Conservation (phyloP, 805 yeast species). For the Brettanomyces sp. region DNA sequence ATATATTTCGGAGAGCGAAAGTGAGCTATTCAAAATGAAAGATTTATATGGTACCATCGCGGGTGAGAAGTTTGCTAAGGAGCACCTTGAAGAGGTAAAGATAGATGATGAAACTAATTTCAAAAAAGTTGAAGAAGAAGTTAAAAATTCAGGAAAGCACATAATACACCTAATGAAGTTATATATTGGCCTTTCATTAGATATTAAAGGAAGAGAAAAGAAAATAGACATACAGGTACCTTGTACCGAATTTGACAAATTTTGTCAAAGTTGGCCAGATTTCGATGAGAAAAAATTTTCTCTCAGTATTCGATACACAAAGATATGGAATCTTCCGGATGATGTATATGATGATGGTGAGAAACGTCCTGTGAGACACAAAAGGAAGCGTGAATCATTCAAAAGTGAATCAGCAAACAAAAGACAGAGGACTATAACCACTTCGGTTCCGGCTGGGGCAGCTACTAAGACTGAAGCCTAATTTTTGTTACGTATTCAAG, state of each 20-base stretch:
- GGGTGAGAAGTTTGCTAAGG: conserved; percentile 38
- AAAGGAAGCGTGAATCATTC: conserved; percentile 32
- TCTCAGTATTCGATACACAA: conserved; percentile 63
- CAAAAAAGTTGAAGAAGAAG: conserved; percentile 18
- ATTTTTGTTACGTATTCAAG: no score
- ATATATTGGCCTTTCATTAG: conserved; percentile 68
- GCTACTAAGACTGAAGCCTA: neutral
- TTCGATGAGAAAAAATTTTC: conserved; percentile 54
- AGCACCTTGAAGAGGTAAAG: conserved; percentile 23
- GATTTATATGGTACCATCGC: conserved; percentile 45
- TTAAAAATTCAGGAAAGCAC: conserved; percentile 16
- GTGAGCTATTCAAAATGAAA: conserved; percentile 22
- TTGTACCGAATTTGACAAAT: conserved; percentile 76
- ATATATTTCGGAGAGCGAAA: conserved; percentile 34
- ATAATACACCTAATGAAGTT: conserved; percentile 59
- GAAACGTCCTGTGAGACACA: conserved; percentile 57
- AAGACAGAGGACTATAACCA: conserved; percentile 13
- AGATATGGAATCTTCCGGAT: conserved; percentile 71
- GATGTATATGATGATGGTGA: conserved; percentile 82
- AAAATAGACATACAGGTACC: conserved; percentile 81
- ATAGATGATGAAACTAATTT: conserved; percentile 23
- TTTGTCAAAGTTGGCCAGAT: conserved; percentile 66
- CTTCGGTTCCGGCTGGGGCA: neutral
- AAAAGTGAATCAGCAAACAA: conserved; percentile 24
- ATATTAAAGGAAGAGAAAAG: conserved; percentile 42